phyloP scores from a whole-genome alignment of 345 rosid species.

The Syzygium oleosum region DNA sequence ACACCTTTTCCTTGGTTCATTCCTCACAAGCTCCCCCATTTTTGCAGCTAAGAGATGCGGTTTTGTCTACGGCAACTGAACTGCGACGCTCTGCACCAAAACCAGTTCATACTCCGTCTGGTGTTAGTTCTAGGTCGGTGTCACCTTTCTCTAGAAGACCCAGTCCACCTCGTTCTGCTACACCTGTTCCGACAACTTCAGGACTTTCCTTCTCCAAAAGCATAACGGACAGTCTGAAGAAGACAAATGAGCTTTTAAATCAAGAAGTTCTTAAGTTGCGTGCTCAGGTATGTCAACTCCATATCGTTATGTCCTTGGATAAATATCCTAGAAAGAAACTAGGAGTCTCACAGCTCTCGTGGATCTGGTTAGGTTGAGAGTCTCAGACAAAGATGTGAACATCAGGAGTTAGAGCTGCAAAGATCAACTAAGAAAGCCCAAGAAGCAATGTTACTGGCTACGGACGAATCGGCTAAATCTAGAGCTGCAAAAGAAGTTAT shows the following conservation, averaged over 20 bases:
- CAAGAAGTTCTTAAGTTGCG: slow-evolving; percentile 86
- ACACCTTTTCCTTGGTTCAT: slow-evolving; percentile 66
- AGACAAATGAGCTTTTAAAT: slow-evolving; percentile 85
- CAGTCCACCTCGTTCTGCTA: slow-evolving; percentile 93
- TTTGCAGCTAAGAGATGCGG: slow-evolving; percentile 75
- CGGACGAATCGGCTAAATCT: slow-evolving; percentile 78
- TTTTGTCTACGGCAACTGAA: slow-evolving; percentile 55
- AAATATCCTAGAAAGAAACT: background rate
- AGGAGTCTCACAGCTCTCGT: background rate
- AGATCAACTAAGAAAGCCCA: slow-evolving; percentile 71
- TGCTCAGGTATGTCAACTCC: slow-evolving; percentile 54
- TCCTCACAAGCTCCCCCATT: slow-evolving; percentile 72
- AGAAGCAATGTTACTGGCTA: slow-evolving; percentile 65
- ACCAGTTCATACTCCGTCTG: slow-evolving; percentile 63
- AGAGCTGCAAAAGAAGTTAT: slow-evolving; percentile 95
- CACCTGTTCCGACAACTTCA: slow-evolving; percentile 76
- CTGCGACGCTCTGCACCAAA: slow-evolving; percentile 55
- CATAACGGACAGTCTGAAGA: slow-evolving; percentile 80
- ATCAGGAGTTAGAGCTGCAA: slow-evolving; percentile 81
- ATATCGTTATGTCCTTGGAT: background rate
- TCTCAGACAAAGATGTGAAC: slow-evolving; percentile 66
- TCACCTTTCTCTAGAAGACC: slow-evolving; percentile 95
- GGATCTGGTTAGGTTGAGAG: slow-evolving; percentile 53
- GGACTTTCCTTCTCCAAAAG: slow-evolving; percentile 82
- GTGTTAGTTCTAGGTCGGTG: slow-evolving; percentile 83